phyloP scores from a whole-genome alignment of 2,329 filamentous ascomycete species.

The Arthrinium puccinioides region DNA sequence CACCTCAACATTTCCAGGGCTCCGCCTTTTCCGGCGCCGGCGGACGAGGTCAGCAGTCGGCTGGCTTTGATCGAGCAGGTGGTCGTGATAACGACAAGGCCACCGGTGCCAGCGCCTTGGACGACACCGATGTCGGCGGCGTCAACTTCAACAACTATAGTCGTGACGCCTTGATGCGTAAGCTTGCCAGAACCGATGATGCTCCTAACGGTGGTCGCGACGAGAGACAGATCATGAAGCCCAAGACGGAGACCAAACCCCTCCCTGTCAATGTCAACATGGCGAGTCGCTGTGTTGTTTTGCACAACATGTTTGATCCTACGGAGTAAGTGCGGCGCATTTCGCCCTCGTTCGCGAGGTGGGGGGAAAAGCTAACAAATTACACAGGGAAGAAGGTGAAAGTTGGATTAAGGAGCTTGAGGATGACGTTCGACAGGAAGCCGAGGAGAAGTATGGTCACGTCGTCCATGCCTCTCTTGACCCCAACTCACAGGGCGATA shows the following conservation, averaged over 20 bases:
- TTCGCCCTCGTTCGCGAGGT: neutral
- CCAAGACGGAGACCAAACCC: constrained; percentile 71
- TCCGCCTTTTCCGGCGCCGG: constrained; percentile 88
- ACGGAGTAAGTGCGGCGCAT: constrained; percentile 64
- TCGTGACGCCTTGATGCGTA: constrained; percentile 96
- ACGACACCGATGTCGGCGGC: constrained; percentile 94
- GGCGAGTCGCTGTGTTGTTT: constrained; percentile 86
- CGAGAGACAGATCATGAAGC: constrained; percentile 66
- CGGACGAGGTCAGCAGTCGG: constrained; percentile 76
- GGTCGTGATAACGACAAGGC: constrained; percentile 86
- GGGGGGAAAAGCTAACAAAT: constrained; percentile 22
- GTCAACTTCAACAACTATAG: constrained; percentile 99
- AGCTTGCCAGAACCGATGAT: constrained; percentile 94
- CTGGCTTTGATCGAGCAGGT: constrained; percentile 85
- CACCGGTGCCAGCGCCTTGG: constrained; percentile 85
- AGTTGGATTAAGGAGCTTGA: constrained; percentile 89
- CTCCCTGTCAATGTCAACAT: constrained; percentile 82
- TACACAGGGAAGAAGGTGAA: constrained; percentile 73
- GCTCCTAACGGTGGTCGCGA: constrained; percentile 55
- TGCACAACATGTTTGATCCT: constrained; percentile 94
- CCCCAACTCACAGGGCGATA: constrained; percentile 87
- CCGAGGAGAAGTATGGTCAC: constrained; percentile 90
- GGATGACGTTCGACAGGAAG: constrained; percentile 87
- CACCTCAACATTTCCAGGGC: constrained; percentile 62
- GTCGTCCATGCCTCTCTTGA: constrained; percentile 97